Conservation (phyloP, 1,284 basidiomycete species). For the Serendipita sp. region DNA sequence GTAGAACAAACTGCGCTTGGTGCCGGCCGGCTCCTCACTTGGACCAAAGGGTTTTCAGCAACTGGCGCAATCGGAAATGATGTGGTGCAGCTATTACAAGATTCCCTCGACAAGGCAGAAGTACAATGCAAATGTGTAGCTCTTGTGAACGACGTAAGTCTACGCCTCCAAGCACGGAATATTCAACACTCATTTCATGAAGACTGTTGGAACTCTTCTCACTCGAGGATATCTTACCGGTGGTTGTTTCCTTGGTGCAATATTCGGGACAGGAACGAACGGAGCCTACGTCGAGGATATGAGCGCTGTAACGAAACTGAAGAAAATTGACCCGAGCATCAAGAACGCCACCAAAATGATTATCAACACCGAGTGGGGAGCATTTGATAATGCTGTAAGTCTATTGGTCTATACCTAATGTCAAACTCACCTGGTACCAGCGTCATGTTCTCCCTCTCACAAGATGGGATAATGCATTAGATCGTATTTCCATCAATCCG, state of each 20-base stretch:
- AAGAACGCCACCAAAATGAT: conserved; percentile 69
- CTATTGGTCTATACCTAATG: conserved; percentile 3
- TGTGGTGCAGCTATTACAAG: conserved; percentile 82
- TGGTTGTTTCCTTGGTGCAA: conserved; percentile 78
- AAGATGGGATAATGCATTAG: conserved; percentile 85
- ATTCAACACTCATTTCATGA: not conserved
- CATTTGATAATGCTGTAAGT: conserved; percentile 76
- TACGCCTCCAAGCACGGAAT: not conserved
- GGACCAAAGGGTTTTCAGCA: conserved; percentile 94
- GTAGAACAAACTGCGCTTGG: conserved; percentile 92
- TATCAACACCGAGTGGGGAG: conserved; percentile 97
- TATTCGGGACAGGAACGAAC: conserved; percentile 97
- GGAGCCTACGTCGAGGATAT: conserved; percentile 91
- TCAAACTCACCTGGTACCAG: conserved; percentile 25
- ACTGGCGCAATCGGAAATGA: conserved; percentile 87
- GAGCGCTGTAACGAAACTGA: conserved; percentile 71
- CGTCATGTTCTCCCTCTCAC: conserved; percentile 79
- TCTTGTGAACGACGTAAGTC: conserved; percentile 84
- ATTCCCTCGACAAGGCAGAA: conserved; percentile 86
- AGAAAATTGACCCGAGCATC: conserved; percentile 40
- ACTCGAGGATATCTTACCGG: conserved; percentile 86
- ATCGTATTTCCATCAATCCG: conserved; percentile 89
- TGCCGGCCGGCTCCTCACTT: conserved; percentile 79
- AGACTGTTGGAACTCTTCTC: conserved; percentile 91
- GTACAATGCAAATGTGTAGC: conserved; percentile 89